Evolutionary conservation across 345 rosid genomes (phyloP), one percentile per base, ranked within the genome.

Genomic region (Hypericum perforatum): DNA sequence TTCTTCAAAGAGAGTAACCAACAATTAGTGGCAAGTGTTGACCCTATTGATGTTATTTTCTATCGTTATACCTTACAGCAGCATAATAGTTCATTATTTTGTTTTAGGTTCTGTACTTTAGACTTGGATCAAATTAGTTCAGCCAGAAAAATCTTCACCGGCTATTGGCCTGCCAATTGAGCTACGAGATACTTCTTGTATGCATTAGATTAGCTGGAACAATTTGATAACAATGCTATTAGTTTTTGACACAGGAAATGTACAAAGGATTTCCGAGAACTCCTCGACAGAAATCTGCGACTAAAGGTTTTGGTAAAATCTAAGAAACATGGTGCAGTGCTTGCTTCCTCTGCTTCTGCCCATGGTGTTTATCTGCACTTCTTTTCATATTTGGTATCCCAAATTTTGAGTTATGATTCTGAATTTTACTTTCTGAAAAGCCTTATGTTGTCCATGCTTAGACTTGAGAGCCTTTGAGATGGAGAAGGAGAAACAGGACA

Each of bases 341-440:
- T 78, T 49, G 22, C 64, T 46, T 69, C 79, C 46, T 81, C 77
- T 49, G 64, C 74, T 62, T 85, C 95, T 45, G 77, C 85, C 41
- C 66, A 65, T 56, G 95, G 95, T 81, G 5, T 37, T 41, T 37
- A 22, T 43, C 37, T 16, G 32, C 11, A 6, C 16, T 42, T 48
- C 38, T 60, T 11, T 15, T 52, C 40, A 42, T 41, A 37, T 43
- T 37, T 15, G 32, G 10, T 6, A 16, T 44, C 9, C 46, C 44
- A 14, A 16, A 52, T 9, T 37, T 11, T 57, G 15, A 37, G 7
- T 11, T 7, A 58, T 41, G 36, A 40, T 37, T 66, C 53, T 53
- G 65, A 54, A 53, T 13, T 12, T 8, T 7, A 51, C 39, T 40
- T 58, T 14, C 40, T 45, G 32, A 22, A 22, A 37, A 61, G 43